Evolutionary conservation across 208 protist species (phyloP).

Genomic region (Porcisia deanei): DNA sequence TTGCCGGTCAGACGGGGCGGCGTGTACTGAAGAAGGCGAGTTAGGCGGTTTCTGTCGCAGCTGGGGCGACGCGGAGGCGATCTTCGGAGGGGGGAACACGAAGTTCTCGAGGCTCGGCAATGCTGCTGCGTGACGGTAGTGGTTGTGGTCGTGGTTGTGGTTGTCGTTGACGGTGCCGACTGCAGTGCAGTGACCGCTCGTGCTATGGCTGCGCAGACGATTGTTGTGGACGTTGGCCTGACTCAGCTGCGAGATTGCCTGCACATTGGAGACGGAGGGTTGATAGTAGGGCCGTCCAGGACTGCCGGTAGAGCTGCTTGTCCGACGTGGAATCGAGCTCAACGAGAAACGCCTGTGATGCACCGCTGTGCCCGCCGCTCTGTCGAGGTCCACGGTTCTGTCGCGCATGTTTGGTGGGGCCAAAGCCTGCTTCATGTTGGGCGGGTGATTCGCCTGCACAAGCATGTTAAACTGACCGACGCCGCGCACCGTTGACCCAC

Average conservation of each 20-base stretch:
- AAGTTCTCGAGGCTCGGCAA: neutral
- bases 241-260: neutral
- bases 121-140: neutral
- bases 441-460: constrained; percentile 11
- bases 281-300: neutral
- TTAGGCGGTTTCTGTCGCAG: neutral
- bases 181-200: constrained; percentile 2
- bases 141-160: constrained; percentile 4
- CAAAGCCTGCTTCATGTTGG: constrained; percentile 8
- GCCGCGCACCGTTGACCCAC: neutral
- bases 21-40: neutral
- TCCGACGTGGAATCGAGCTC: neutral
- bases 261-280: neutral
- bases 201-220: constrained; percentile 8
- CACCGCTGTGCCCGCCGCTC: neutral
- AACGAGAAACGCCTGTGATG: constrained; percentile 3
- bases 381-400: neutral
- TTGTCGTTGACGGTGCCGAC: neutral
- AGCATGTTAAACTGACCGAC: constrained; percentile 14
- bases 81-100: neutral
- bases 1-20: neutral
- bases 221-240: neutral
- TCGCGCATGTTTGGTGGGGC: constrained; percentile 23
- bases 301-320: neutral
- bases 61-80: neutral